phyloP scores from a whole-genome alignment of 116 monocot genomes.

The Papilionanthe hybrid region DNA sequence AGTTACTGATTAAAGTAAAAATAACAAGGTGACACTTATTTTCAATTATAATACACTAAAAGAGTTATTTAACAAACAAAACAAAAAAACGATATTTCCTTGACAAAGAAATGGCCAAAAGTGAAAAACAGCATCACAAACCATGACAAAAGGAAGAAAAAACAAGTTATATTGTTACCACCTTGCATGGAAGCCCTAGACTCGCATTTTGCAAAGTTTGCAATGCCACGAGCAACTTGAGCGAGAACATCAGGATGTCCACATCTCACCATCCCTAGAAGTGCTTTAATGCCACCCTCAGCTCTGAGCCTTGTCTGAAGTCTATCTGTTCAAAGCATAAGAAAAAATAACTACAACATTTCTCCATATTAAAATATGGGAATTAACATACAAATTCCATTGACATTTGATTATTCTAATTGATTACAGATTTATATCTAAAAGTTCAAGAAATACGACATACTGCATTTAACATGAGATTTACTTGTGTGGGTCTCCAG shows the following conservation, averaged over 20 bases:
- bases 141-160: background rate
- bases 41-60: background rate
- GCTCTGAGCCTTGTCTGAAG: slow-evolving; percentile 61
- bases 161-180: slow-evolving; percentile 10
- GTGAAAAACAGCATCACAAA: background rate
- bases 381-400: background rate
- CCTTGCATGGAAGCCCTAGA: slow-evolving; percentile 90
- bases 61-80: background rate
- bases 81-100: background rate
- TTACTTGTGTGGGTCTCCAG: background rate
- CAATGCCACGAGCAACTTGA: slow-evolving; percentile 96
- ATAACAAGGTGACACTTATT: background rate
- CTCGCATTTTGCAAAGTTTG: slow-evolving; percentile 98
- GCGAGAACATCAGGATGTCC: slow-evolving; percentile 95
- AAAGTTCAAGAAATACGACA: background rate
- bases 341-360: background rate
- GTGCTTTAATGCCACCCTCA: slow-evolving; percentile 92
- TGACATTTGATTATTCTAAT: background rate
- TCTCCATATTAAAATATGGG: background rate
- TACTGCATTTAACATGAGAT: background rate
- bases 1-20: background rate
- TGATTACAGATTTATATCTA: background rate
- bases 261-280: slow-evolving; percentile 85
- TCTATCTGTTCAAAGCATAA: slow-evolving; percentile 52
- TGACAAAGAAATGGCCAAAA: background rate